Conservation (phyloP, 2,329 filamentous ascomycete genomes). For the Talaromyces albobiverticillius region DNA sequence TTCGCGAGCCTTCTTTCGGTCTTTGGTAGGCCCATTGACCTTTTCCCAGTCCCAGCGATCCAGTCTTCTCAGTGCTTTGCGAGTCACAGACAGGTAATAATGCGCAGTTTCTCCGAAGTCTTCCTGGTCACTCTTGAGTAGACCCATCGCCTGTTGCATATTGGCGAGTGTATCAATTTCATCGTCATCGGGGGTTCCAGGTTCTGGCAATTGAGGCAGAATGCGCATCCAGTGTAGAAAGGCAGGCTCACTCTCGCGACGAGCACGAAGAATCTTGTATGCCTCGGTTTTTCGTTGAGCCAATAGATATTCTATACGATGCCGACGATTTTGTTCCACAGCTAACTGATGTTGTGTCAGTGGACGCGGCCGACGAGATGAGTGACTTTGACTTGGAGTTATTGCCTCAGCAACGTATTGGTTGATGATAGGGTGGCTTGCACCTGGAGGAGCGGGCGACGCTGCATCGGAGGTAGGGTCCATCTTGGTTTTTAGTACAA, state of each 20-base stretch:
- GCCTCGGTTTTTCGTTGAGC: slow-evolving; percentile 40
- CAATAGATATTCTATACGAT: slow-evolving; percentile 48
- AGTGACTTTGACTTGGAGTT: slow-evolving; percentile 23
- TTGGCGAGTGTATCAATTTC: slow-evolving; percentile 44
- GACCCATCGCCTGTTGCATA: slow-evolving; percentile 32
- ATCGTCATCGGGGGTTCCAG: slow-evolving; percentile 48
- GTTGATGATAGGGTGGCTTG: slow-evolving; percentile 40
- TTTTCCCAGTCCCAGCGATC: slow-evolving; percentile 46
- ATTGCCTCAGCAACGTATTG: slow-evolving; percentile 37
- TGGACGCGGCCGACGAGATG: slow-evolving; percentile 43
- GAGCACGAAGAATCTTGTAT: slow-evolving; percentile 34
- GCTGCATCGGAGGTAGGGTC: slow-evolving; percentile 38
- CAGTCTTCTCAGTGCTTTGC: slow-evolving; percentile 41
- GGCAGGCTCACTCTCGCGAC: slow-evolving; percentile 39
- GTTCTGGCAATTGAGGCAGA: slow-evolving; percentile 40
- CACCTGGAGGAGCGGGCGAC: slow-evolving; percentile 43
- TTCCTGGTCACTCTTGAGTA: slow-evolving; percentile 33
- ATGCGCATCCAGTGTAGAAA: slow-evolving; percentile 41
- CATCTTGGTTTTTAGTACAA: slow-evolving; percentile 44
- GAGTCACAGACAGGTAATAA: slow-evolving; percentile 42
- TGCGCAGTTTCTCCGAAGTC: slow-evolving; percentile 49
- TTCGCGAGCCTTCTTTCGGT: slow-evolving; percentile 36
- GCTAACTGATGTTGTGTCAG: slow-evolving; percentile 51
- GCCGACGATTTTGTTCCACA: slow-evolving; percentile 47
- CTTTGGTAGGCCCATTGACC: slow-evolving; percentile 36